Conservation (phyloP, 1,284 basidiomycete species). For the Puccinia coronata region DNA sequence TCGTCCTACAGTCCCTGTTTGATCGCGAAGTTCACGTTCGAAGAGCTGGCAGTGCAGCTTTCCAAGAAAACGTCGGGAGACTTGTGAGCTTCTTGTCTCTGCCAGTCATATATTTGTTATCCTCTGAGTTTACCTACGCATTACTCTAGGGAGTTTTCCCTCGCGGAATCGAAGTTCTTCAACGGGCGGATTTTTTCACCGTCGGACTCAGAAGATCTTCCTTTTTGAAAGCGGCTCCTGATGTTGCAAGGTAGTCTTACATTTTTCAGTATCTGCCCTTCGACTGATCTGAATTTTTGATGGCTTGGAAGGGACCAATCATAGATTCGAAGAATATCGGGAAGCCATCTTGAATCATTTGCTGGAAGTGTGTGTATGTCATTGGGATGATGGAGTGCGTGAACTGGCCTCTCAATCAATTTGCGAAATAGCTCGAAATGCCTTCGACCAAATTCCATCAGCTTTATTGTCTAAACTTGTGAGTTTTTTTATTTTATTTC, state of each 20-base stretch:
- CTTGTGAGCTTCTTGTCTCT: conserved; percentile 65
- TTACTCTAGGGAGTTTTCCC: conserved; percentile 73
- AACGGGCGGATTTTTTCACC: conserved; percentile 90
- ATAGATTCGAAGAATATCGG: conserved; percentile 69
- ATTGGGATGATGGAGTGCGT: conserved; percentile 86
- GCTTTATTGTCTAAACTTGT: conserved; percentile 64
- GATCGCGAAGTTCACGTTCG: conserved; percentile 94
- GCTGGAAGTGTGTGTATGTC: conserved; percentile 72
- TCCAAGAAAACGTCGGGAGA: conserved; percentile 93
- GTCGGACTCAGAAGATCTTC: conserved; percentile 82
- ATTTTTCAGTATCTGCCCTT: conserved; percentile 16
- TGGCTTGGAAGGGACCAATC: conserved; percentile 1
- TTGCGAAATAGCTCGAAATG: conserved; percentile 67
- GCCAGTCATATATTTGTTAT: conserved; percentile 31
- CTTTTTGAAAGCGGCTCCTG: conserved; percentile 77
- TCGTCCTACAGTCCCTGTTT: conserved; percentile 78
- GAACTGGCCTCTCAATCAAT: conserved; percentile 77
- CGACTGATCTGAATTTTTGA: conserved; percentile 28
- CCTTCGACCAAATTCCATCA: conserved; percentile 65
- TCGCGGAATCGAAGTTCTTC: conserved; percentile 88
- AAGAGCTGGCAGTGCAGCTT: conserved; percentile 95
- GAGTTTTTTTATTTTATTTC: conserved; percentile 60
- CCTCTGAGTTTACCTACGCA: background rate
- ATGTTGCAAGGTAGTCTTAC: conserved; percentile 69
- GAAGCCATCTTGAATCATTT: conserved; percentile 73